Conservation (phyloP, 192 early-diverging fungal genomes). For the Cetraspora pellucida region DNA sequence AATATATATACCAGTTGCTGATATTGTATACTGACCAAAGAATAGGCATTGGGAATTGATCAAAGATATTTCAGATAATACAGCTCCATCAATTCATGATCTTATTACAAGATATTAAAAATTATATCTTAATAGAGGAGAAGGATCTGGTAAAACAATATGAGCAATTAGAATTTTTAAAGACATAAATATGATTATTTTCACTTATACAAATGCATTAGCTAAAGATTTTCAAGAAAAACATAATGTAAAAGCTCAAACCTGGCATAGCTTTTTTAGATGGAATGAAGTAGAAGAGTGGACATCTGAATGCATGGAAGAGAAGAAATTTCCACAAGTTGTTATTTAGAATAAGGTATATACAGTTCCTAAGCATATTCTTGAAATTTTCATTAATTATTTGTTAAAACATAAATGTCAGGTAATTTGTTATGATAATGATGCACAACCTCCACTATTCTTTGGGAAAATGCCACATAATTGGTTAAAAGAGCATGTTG, state of each 20-base stretch:
- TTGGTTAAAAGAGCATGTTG: slow-evolving; percentile 20
- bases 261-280: slow-evolving; percentile 26
- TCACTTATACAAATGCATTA: slow-evolving; percentile 10
- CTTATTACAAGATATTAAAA: slow-evolving; percentile 4
- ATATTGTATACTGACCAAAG: slow-evolving; percentile 19
- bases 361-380: slow-evolving; percentile 21
- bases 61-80: neutral
- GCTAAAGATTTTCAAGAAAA: neutral
- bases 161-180: slow-evolving; percentile 20
- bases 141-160: slow-evolving; percentile 20
- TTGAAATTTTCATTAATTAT: slow-evolving; percentile 23
- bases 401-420: slow-evolving; percentile 28
- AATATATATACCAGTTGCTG: slow-evolving; percentile 10
- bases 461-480: slow-evolving; percentile 23
- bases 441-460: slow-evolving; percentile 27
- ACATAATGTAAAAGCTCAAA: slow-evolving; percentile 15
- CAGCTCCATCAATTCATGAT: slow-evolving; percentile 19
- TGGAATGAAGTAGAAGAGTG: neutral
- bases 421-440: slow-evolving; percentile 23
- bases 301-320: slow-evolving; percentile 6
- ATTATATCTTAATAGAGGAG: slow-evolving; percentile 19
- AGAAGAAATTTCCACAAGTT: slow-evolving; percentile 22
- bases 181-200: slow-evolving; percentile 14
- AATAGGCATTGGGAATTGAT: slow-evolving; percentile 15
- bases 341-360: slow-evolving; percentile 25